Conservation (phyloP, 441 rosid species). For the Kokia cookei region DNA sequence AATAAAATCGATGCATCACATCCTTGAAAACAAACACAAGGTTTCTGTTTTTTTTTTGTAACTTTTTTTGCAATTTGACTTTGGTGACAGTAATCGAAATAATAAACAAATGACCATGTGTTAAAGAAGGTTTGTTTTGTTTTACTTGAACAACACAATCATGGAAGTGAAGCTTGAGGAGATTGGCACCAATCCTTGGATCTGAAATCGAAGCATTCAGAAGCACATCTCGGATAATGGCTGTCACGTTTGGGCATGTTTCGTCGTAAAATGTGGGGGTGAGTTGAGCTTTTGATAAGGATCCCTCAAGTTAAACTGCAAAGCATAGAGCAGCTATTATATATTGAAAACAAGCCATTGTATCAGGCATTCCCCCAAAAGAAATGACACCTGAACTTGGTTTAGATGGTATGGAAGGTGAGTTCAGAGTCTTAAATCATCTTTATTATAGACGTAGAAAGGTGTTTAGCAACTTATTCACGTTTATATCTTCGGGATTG, state of each 20-base stretch:
- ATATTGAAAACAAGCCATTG: neutral
- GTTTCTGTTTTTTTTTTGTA: neutral
- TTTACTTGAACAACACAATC: constrained; percentile 54
- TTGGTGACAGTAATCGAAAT: neutral
- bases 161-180: constrained; percentile 24
- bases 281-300: too few species aligned
- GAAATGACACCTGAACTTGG: neutral
- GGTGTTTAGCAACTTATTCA: neutral
- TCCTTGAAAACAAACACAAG: constrained; percentile 26
- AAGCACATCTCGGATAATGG: constrained; percentile 34
- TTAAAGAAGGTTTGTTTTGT: neutral
- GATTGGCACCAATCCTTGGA: constrained; percentile 51
- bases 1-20: constrained; percentile 68
- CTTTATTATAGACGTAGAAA: neutral
- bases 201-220: constrained; percentile 31
- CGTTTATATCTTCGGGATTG: neutral
- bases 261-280: too few species aligned
- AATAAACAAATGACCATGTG: neutral
- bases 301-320: too few species aligned
- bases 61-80: neutral
- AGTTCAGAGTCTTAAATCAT: neutral
- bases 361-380: neutral
- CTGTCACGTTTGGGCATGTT: too few species aligned
- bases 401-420: neutral
- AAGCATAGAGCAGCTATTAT: neutral